Base-by-base conservation (phyloP, 441 rosid genomes). In the Manihot esculenta region DNA sequence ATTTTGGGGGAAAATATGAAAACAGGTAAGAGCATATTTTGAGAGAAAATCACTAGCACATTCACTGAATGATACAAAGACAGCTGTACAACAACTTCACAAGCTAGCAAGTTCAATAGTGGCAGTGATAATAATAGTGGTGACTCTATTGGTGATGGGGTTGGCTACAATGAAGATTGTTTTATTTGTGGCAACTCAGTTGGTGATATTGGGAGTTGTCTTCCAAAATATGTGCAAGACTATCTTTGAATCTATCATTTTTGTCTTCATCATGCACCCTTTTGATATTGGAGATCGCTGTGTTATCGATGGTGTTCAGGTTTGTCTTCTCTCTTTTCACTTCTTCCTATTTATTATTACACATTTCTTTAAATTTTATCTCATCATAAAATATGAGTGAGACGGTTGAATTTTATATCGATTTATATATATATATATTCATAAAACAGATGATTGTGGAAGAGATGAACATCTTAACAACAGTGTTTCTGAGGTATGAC, bases 401-500 rank as follows among this genome's bases (percentile, higher is more conserved):
- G n/a, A n/a, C n/a, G n/a, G n/a, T n/a, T n/a, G n/a, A n/a, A n/a
- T n/a, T n/a, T n/a, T n/a, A n/a, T n/a, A n/a, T n/a, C n/a, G n/a
- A n/a, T n/a, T n/a, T n/a, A n/a, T n/a, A n/a, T n/a, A n/a, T n/a
- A n/a, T n/a, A n/a, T n/a, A n/a, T n/a, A n/a, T n/a, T n/a, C n/a
- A n/a, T n/a, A n/a, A n/a, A n/a, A n/a, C n/a, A n/a, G 86, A 75
- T 85, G 82, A n/a, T 83, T 7, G 88, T 85, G 11, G 88, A 83
- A 70, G 86, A 85, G 54, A 81, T 85, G 82, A 77, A 85, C 69
- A 80, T 85, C 8, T 58, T 83, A 54, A 77, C 77, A 17, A 83
- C 86, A 5, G 78, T 85, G 42, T 83, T 85, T 47, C 44, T 82
- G 23, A 53, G 79, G 3, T 74, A 74, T 45, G 86, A 84, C 54